phyloP scores from a whole-genome alignment of 2,329 filamentous ascomycete genomes.

The Colletotrichum horii region DNA sequence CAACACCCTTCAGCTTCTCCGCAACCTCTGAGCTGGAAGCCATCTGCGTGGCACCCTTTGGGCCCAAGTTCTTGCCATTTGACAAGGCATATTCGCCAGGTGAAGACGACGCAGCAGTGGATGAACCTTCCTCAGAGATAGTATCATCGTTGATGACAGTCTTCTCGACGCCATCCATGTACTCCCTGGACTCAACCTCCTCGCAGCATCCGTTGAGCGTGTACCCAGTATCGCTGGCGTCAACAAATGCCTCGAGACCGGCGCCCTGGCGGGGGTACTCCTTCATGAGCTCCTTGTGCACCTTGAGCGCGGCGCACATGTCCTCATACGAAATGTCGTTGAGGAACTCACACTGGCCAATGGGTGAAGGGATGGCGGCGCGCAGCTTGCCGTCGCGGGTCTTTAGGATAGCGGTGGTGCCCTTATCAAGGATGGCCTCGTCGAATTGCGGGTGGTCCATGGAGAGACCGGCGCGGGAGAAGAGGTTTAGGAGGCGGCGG shows the following conservation, averaged over 20 bases:
- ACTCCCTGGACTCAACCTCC: not conserved
- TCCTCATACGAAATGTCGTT: constrained; percentile 70
- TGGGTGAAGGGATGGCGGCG: constrained; percentile 70
- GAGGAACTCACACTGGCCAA: constrained; percentile 71
- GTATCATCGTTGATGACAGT: not conserved
- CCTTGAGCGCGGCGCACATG: constrained; percentile 62
- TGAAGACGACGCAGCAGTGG: not conserved
- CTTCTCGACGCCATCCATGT: not conserved
- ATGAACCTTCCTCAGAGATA: not conserved
- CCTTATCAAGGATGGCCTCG: constrained; percentile 67
- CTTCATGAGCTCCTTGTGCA: constrained; percentile 69
- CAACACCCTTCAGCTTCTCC: not conserved
- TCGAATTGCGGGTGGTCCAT: constrained; percentile 76
- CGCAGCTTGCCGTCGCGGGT: constrained; percentile 73
- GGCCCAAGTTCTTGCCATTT: not conserved
- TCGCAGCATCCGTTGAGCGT: constrained; percentile 34
- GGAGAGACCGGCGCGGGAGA: constrained; percentile 72
- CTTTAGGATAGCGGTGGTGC: constrained; percentile 72
- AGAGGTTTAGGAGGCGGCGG: constrained; percentile 66
- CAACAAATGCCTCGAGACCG: constrained; percentile 73
- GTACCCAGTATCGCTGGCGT: constrained; percentile 71
- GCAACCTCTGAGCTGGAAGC: not conserved
- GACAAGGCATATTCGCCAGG: constrained; percentile 5
- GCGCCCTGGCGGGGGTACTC: constrained; percentile 67
- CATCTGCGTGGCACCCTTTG: not conserved